Evolutionary conservation across 148 eudicot species (phyloP), one percentile per base, ranked within the genome.

Genomic region (Mesembryanthemum crystallinum): DNA sequence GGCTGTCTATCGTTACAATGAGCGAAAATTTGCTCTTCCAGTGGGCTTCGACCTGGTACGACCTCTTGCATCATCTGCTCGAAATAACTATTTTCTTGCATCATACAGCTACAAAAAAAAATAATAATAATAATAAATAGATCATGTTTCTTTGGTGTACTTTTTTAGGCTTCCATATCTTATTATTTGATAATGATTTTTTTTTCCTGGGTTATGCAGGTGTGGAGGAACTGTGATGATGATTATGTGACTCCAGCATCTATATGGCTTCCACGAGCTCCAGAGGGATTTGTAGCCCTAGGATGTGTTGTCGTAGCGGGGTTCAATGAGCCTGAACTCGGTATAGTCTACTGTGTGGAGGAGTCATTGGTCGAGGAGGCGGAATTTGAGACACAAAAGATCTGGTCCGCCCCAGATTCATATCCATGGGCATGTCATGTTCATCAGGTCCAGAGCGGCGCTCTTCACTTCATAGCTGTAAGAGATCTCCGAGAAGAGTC

Each of bases 391-490:
- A 88, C 80, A 17, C 89, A 84, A 76, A 87, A 91, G 83, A 82
- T 96, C 23, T 96, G 99, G 99, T 81, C 90, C 28, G 90, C 98
- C 0, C 85, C 89, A 7, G 93, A 86, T 64, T 82, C 97, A 13
- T 96, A 91, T 83, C 99, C 99, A 9, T 96, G 99, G 99, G 91
- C 91, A 39, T 96, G 99, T 77, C 92, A 91, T 78, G 83, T 92
- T 21, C 92, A 96, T 74, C 97, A 96, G 84, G 89, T 91, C 65
- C 86, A 80, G 39, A 96, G 99, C 30, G 87, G 83, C 25, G 94
- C 99, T 64, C 94, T 92, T 78, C 97, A 91, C 33, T 96, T 92
- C 78, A 85, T 89, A 76, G 96, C 96, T 7, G 77, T 95, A 61
- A 85, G 99, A 67, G 91, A 83, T 67, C 85, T 90, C 17, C 85